Percentiles rank a stretch among this genome's conserved stretches.
Conservation (phyloP, 73 alveolate genomes). For the Paramecium biaurelia region DNA sequence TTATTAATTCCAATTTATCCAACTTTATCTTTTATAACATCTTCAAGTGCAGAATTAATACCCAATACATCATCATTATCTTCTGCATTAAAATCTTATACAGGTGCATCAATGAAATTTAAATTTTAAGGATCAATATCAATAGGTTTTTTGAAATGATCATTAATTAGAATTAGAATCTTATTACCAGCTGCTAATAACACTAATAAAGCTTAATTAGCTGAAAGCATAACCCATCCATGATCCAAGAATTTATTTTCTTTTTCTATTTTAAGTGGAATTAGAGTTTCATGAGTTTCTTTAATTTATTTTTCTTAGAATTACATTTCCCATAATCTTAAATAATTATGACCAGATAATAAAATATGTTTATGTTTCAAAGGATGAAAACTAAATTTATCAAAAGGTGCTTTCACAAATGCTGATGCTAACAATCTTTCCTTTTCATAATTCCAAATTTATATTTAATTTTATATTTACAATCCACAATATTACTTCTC, state of each 20-base stretch:
- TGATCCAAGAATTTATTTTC: slow-evolving; percentile 63
- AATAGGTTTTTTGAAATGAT: slow-evolving; percentile 51
- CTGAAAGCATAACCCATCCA: slow-evolving; percentile 53
- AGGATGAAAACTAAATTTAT: slow-evolving; percentile 60
- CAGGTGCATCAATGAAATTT: slow-evolving; percentile 63
- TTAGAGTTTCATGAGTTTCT: slow-evolving; percentile 53
- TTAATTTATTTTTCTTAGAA: slow-evolving; percentile 49
- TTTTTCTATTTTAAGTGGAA: slow-evolving; percentile 58
- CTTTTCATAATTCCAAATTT: slow-evolving; percentile 55
- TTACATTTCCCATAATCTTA: slow-evolving; percentile 63
- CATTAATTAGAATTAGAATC: slow-evolving; percentile 41
- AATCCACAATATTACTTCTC: slow-evolving; percentile 57
- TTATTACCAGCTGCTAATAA: slow-evolving; percentile 60
- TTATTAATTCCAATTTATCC: not conserved
- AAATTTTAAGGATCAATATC: slow-evolving; percentile 60
- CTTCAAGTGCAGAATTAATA: slow-evolving; percentile 52
- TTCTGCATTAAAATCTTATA: slow-evolving; percentile 53
- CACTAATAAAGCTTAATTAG: slow-evolving; percentile 41
- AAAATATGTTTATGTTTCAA: slow-evolving; percentile 12
- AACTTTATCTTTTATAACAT: slow-evolving; percentile 49
- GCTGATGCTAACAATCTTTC: slow-evolving; percentile 49
- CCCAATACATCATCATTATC: slow-evolving; percentile 63
- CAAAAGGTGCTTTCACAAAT: slow-evolving; percentile 55
- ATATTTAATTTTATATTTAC: not conserved
- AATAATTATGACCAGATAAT: slow-evolving; percentile 59